Percentiles rank a stretch among this genome's conserved stretches.
Conservation (phyloP, 257 asterid species). For the Apocynum venetum region DNA sequence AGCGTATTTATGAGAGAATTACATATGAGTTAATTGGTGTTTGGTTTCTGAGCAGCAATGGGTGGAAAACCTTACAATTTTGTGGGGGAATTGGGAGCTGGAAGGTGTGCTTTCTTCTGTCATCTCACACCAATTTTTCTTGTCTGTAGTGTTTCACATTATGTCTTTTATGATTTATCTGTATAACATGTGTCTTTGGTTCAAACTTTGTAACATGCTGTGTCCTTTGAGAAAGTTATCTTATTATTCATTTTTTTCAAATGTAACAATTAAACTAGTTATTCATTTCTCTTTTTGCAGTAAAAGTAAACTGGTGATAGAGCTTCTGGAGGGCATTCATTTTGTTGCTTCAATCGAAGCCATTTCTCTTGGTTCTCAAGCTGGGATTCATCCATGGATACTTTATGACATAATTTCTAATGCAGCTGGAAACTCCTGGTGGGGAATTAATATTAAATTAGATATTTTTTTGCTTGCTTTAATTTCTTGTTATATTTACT, state of each 20-base stretch:
- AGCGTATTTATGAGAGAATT: conserved; percentile 12
- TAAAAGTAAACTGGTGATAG: conserved; percentile 80
- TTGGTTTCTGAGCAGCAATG: conserved; percentile 66
- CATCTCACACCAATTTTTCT: conserved; percentile 11
- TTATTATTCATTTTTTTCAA: not conserved
- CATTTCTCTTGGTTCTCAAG: conserved; percentile 80
- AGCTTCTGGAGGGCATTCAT: conserved; percentile 96
- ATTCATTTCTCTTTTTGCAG: conserved; percentile 39
- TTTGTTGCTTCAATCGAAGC: conserved; percentile 92
- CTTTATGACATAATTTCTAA: conserved; percentile 83
- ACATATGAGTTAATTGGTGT: not conserved
- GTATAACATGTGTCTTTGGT: not conserved
- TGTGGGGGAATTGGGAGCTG: conserved; percentile 81
- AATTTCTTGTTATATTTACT: conserved; percentile 11
- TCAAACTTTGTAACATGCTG: not conserved
- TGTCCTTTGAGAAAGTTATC: not conserved
- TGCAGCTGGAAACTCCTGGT: conserved; percentile 99
- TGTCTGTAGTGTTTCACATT: not conserved
- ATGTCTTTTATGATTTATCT: not conserved
- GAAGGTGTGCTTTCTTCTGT: conserved; percentile 59
- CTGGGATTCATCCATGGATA: conserved; percentile 93
- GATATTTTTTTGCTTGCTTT: not conserved
- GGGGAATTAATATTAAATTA: conserved; percentile 9
- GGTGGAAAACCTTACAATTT: conserved; percentile 52
- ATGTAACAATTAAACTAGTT: not conserved